Conservation (phyloP, 352 stramenopile genomes). For the Pythium rishiriense region DNA sequence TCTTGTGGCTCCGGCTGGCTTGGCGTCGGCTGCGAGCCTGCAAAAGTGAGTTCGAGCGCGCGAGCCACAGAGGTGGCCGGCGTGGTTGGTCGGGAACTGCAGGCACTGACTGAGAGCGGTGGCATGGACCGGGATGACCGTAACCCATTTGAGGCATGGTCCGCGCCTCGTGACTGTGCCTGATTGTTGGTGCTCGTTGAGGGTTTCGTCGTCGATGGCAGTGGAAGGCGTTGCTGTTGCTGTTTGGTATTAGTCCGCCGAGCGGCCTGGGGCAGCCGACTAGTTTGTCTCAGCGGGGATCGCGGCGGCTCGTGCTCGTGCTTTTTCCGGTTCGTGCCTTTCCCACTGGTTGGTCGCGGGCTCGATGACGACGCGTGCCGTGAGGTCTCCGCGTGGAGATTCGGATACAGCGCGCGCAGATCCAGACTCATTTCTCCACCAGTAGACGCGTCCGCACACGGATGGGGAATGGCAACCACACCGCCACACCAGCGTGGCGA, state of each 20-base stretch:
- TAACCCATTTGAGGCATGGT: neutral
- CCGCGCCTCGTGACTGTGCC: too few species aligned
- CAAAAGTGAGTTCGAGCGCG: neutral
- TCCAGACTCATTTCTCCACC: constrained; percentile 24
- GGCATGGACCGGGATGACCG: constrained; percentile 8
- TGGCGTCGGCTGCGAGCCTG: neutral
- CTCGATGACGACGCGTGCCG: constrained; percentile 18
- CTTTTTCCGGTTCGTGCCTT: constrained; percentile 4
- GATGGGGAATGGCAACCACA: too few species aligned
- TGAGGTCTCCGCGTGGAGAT: constrained; percentile 57
- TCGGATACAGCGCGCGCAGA: constrained; percentile 46
- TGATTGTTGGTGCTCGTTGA: neutral
- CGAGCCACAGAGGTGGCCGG: neutral
- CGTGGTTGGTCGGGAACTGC: neutral
- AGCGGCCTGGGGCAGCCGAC: neutral
- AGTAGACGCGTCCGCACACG: too few species aligned
- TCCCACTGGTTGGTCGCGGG: constrained; percentile 22
- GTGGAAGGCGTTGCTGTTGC: neutral
- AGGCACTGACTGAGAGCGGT: neutral
- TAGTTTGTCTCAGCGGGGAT: neutral
- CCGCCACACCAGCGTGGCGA: neutral
- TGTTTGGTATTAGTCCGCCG: neutral
- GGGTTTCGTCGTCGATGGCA: neutral
- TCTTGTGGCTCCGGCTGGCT: neutral
- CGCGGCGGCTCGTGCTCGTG: neutral